These are phyloP conservation scores for Talaromyces funiculosus DNA, from an alignment of 2,329 filamentous ascomycete genomes.

Conservation along the genomic window DNA sequence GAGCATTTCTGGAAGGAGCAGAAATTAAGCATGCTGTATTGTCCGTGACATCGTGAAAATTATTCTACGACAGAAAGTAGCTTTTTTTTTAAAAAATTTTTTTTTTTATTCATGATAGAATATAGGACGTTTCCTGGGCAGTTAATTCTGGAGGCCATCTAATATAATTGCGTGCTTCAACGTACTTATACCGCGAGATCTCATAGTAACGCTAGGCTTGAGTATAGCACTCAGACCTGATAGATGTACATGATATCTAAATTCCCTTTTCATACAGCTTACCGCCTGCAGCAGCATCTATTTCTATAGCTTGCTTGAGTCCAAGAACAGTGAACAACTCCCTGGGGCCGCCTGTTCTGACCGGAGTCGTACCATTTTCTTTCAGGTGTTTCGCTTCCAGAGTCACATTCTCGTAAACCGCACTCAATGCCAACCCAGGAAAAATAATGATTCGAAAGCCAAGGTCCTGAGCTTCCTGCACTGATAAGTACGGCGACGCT, in stretches of 20 bases:
- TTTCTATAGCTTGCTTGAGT: slow-evolving; percentile 23
- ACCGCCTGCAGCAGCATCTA: slow-evolving; percentile 28
- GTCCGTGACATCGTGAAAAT: not conserved
- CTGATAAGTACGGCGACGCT: slow-evolving; percentile 25
- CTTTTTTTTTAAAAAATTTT: no score
- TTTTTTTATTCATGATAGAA: no score
- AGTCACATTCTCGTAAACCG: slow-evolving; percentile 22
- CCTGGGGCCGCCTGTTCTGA: slow-evolving; percentile 17
- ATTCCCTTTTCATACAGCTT: slow-evolving; percentile 13
- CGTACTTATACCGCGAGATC: not conserved
- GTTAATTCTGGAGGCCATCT: no score
- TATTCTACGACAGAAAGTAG: not conserved
- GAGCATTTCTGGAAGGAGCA: slow-evolving; percentile 18
- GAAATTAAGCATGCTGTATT: slow-evolving; percentile 25
- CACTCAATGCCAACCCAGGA: slow-evolving; percentile 23
- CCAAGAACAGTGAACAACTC: slow-evolving; percentile 28
- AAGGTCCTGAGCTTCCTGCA: slow-evolving; percentile 25
- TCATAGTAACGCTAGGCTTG: not conserved
- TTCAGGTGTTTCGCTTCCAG: slow-evolving; percentile 22
- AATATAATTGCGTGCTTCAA: no score
- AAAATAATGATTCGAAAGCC: slow-evolving; percentile 33
- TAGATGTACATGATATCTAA: not conserved
- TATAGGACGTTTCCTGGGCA: no score
- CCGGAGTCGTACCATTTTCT: slow-evolving; percentile 19
- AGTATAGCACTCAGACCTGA: not conserved